Evolutionary conservation across 192 early-diverging fungal species (phyloP), one percentile per base, ranked within the genome.

Genomic region (Coemansia sp.): DNA sequence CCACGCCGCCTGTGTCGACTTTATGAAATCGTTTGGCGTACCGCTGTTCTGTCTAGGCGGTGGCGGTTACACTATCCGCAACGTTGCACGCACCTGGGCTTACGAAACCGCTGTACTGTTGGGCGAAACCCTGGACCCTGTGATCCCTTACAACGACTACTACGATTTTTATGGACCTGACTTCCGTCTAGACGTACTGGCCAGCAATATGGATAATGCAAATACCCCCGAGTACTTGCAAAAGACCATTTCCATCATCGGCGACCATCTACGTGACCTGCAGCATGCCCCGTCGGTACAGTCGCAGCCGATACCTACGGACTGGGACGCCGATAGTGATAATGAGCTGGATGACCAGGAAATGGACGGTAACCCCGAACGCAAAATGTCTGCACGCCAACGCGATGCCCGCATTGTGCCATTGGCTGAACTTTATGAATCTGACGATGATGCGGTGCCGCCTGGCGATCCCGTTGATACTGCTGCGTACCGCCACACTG

Each of bases 51-150:
- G 95, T 41, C 76, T 98, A 5, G 97, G 97, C 37, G 97, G 97
- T 27, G 97, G 97, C 41, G 97, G 97, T 0, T 99, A 99, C 73
- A 99, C 97, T 0, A 94, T 97, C 72, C 85, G 94, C 27, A 96
- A 98, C 72, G 94, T 96, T 0, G 90, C 94, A 25, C 85, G 96
- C 8, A 89, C 90, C 6, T 97, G 94, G 96, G 89, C 92, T 14
- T 98, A 96, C 69, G 97, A 99, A 64, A 99, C 97, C 6, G 78
- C 87, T 9, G 84, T 94, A 4, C 84, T 92, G 13, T 79, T 92
- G n/a, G 91, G 88, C 53, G 80, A 87, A 36, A 85, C 89, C 47
- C 62, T 89, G 41, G 79, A 75, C 22, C 75, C 87, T 22, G 84
- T 88, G 15, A 80, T 97, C 55, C 94, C 95, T 0, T 88, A 87